phyloP scores from a whole-genome alignment of 345 rosid species.

The Anacardium occidentale region DNA sequence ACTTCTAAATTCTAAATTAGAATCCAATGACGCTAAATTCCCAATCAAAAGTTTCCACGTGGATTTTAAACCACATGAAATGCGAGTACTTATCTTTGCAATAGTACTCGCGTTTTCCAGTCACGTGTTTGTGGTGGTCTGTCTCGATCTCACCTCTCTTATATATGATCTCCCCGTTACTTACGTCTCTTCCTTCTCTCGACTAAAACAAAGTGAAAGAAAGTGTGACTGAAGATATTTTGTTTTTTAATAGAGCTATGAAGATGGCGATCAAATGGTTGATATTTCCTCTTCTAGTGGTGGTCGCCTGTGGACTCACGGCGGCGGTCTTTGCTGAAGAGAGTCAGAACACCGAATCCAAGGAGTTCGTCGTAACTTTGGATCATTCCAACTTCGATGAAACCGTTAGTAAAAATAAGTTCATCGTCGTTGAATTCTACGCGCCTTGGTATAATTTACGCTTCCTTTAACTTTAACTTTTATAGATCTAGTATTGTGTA shows the following conservation, averaged over 20 bases:
- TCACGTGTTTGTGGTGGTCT: slow-evolving; percentile 12
- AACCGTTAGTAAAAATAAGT: slow-evolving; percentile 65
- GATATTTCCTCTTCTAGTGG: slow-evolving; percentile 24
- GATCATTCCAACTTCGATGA: slow-evolving; percentile 90
- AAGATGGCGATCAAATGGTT: slow-evolving; percentile 43
- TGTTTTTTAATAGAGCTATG: not conserved
- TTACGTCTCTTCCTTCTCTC: too few species aligned
- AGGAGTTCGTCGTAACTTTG: slow-evolving; percentile 81
- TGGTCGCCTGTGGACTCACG: slow-evolving; percentile 25
- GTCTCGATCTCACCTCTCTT: slow-evolving; percentile 4
- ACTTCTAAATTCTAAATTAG: too few species aligned
- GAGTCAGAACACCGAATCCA: slow-evolving; percentile 32
- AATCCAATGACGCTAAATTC: slow-evolving; percentile 21
- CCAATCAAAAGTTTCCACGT: slow-evolving; percentile 35
- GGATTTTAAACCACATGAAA: slow-evolving; percentile 20
- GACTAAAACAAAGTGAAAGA: too few species aligned
- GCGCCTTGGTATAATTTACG: slow-evolving; percentile 71
- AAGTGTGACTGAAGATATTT: not conserved
- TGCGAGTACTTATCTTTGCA: slow-evolving; percentile 9
- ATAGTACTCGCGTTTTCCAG: not conserved
- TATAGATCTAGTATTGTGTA: not conserved
- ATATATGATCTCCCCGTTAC: not conserved
- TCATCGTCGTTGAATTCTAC: slow-evolving; percentile 93
- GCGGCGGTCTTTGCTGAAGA: slow-evolving; percentile 42
- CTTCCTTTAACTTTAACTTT: not conserved